phyloP scores from a whole-genome alignment of 345 rosid genomes.

The Ailanthus altissimus region DNA sequence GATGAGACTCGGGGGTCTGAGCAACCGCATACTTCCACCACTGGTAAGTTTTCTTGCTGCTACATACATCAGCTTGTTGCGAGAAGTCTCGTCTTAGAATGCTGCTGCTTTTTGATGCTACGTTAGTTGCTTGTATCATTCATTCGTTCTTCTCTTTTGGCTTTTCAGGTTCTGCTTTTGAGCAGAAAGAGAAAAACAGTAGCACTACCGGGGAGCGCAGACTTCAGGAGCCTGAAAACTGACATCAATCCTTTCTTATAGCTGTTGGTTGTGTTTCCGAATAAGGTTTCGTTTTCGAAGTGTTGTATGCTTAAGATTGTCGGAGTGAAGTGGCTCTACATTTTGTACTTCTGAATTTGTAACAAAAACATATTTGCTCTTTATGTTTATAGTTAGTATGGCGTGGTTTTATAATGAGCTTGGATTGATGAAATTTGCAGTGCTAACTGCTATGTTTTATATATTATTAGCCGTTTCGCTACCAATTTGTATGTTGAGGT shows the following conservation, averaged over 20 bases:
- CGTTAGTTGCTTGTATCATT: neutral
- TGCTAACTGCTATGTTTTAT: neutral
- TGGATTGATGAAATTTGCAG: neutral
- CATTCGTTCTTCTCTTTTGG: neutral
- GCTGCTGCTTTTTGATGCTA: neutral
- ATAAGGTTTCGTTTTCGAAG: neutral
- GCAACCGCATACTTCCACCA: constrained; percentile 31
- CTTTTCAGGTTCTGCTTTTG: constrained; percentile 17
- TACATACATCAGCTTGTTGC: neutral
- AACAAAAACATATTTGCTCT: neutral
- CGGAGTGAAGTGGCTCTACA: neutral
- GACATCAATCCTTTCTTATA: constrained; percentile 6
- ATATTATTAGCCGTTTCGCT: neutral
- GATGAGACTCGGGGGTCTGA: constrained; percentile 29
- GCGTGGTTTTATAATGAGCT: neutral
- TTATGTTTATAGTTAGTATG: neutral
- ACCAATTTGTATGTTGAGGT: no score
- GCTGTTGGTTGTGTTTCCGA: neutral
- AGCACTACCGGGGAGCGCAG: constrained; percentile 19
- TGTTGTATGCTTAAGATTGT: neutral
- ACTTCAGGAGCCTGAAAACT: constrained; percentile 46
- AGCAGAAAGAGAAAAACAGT: constrained; percentile 18
- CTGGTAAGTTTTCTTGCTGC: constrained; percentile 23
- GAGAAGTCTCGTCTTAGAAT: neutral
- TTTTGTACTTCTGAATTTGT: neutral